These are phyloP conservation scores for Symbiodinium pilosum DNA, from an alignment of 73 alveolate genomes.

Conservation along the genomic window DNA sequence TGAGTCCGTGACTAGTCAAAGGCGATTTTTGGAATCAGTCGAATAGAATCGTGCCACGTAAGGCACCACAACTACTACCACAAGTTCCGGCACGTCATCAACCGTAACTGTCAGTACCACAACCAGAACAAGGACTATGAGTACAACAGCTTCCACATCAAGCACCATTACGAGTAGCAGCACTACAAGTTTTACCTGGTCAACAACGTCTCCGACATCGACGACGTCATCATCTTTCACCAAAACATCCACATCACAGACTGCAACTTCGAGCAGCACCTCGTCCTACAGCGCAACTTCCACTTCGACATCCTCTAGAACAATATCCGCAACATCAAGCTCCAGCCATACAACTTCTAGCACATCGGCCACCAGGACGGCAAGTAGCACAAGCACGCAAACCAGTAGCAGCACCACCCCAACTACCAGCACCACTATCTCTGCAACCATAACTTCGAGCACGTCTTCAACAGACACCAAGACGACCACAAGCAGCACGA, in stretches of 20 bases:
- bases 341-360: not conserved
- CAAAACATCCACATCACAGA: not conserved
- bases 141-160: not conserved
- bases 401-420: constrained; percentile 11
- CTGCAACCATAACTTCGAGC: not conserved
- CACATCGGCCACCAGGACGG: not conserved
- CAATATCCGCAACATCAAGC: not conserved
- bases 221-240: not conserved
- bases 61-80: not conserved
- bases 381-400: not conserved
- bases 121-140: too few species aligned
- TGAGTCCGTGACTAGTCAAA: too few species aligned
- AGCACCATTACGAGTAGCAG: not conserved
- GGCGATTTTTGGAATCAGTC: too few species aligned
- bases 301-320: too few species aligned
- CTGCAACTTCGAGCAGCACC: not conserved
- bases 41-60: too few species aligned
- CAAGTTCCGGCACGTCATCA: not conserved
- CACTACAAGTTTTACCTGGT: not conserved
- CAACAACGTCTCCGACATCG: not conserved
- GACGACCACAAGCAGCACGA: not conserved
- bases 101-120: too few species aligned
- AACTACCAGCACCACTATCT: not conserved
- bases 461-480: not conserved
- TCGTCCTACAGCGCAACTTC: not conserved